phyloP scores from a whole-genome alignment of 106 monocot genomes.

The Acorus calamus region DNA sequence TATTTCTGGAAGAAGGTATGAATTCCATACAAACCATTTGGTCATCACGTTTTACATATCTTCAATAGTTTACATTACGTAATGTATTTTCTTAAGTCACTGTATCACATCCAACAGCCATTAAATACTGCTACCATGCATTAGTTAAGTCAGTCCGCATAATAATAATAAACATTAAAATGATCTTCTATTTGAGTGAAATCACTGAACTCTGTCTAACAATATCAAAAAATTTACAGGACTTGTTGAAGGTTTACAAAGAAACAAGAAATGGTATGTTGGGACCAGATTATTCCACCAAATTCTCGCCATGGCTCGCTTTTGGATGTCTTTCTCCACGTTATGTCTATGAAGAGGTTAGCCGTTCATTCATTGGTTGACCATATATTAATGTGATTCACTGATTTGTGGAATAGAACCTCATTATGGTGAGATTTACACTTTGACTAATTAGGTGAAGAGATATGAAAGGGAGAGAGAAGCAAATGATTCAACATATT shows the following conservation, averaged over 20 bases:
- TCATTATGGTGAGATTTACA: neutral
- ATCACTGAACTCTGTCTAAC: too few species aligned
- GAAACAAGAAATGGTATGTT: slow-evolving; percentile 96
- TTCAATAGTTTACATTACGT: too few species aligned
- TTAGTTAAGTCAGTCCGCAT: too few species aligned
- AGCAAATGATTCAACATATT: slow-evolving; percentile 96
- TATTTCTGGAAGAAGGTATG: slow-evolving; percentile 94
- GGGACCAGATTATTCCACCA: slow-evolving; percentile 91
- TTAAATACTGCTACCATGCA: too few species aligned
- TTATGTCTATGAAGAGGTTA: slow-evolving; percentile 85
- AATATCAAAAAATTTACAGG: too few species aligned
- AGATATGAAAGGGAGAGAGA: slow-evolving; percentile 82
- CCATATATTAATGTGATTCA: neutral
- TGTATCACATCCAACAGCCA: too few species aligned
- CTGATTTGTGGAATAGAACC: neutral
- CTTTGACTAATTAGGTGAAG: slow-evolving; percentile 43
- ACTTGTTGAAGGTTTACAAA: slow-evolving; percentile 70
- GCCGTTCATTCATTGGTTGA: neutral
- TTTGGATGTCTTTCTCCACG: slow-evolving; percentile 84
- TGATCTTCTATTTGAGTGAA: too few species aligned
- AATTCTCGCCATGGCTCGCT: slow-evolving; percentile 97
- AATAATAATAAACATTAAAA: too few species aligned
- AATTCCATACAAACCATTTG: neutral
- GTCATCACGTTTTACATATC: too few species aligned
- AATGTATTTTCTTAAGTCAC: too few species aligned